These are phyloP conservation scores for Rubia peregrina DNA, from an alignment of 305 asterid genomes.

Conservation along the genomic window DNA sequence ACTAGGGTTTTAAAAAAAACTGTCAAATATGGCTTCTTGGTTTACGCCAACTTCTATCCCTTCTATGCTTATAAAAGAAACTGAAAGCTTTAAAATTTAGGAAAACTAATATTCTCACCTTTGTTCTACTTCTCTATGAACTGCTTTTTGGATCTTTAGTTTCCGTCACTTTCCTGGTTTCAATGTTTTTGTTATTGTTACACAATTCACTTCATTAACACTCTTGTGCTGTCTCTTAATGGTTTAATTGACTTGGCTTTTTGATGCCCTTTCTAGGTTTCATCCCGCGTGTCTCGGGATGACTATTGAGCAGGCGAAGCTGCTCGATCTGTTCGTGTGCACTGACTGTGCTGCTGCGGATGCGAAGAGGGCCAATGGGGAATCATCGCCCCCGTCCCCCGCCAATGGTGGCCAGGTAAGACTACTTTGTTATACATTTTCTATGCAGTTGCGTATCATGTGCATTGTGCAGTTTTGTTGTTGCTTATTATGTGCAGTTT, in stretches of 20 bases:
- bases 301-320: slow-evolving; percentile 46
- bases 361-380: slow-evolving; percentile 24
- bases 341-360: slow-evolving; percentile 36
- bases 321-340: slow-evolving; percentile 44
- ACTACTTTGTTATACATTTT: neutral
- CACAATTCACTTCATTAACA: neutral
- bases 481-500: neutral
- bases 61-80: no score
- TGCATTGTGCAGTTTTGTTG: neutral
- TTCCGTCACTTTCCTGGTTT: no score
- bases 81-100: no score
- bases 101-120: no score
- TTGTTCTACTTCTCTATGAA: no score
- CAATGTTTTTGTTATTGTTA: neutral
- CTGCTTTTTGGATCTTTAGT: no score
- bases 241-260: neutral
- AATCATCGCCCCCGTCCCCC: slow-evolving; percentile 14
- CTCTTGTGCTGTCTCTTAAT: neutral
- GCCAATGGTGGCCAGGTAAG: slow-evolving; percentile 36
- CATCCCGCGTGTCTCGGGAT: slow-evolving; percentile 65
- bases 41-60: neutral
- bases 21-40: neutral
- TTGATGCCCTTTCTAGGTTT: slow-evolving; percentile 39
- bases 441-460: neutral
- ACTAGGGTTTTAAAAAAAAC: no score